A percentile compares a stretch with the other conserved stretches of the same genome.
Conservation (phyloP, 106 monocot species). For the Iris macrosiphon region DNA sequence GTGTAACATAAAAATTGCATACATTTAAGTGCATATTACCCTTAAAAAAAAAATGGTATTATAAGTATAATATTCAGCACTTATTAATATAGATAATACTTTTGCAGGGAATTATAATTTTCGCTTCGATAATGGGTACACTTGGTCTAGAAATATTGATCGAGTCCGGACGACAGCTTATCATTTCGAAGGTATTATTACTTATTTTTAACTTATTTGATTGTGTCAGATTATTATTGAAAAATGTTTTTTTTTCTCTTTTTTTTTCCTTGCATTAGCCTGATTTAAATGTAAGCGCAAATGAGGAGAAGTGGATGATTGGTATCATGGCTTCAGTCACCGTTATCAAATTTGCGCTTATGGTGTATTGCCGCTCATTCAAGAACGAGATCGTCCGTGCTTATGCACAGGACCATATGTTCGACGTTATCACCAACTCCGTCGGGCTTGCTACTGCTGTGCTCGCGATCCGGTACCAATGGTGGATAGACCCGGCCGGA, state of each 20-base stretch:
- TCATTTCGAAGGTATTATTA: constrained; percentile 35
- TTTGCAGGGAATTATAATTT: constrained; percentile 78
- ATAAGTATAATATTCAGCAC: too few species aligned
- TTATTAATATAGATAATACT: too few species aligned
- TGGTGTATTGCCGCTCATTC: constrained; percentile 71
- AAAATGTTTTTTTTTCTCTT: background rate
- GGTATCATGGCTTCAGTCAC: constrained; percentile 72
- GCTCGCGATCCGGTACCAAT: constrained; percentile 37
- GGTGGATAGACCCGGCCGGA: constrained; percentile 89
- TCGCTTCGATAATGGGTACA: constrained; percentile 89
- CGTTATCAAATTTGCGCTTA: constrained; percentile 57
- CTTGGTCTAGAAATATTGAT: constrained; percentile 87
- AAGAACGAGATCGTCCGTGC: constrained; percentile 76
- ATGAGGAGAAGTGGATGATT: constrained; percentile 57
- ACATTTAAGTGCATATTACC: too few species aligned
- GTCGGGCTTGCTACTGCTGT: constrained; percentile 62
- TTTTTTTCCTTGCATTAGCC: constrained; percentile 24
- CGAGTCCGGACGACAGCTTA: constrained; percentile 63
- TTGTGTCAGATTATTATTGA: background rate
- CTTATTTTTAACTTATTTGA: background rate
- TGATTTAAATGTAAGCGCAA: constrained; percentile 25
- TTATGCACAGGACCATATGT: constrained; percentile 89
- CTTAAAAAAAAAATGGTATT: too few species aligned
- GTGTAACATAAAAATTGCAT: too few species aligned
- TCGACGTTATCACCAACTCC: constrained; percentile 89